Evolutionary conservation across 768 basidiomycete genomes (phyloP).

Genomic region (Mycena epipterygia): DNA sequence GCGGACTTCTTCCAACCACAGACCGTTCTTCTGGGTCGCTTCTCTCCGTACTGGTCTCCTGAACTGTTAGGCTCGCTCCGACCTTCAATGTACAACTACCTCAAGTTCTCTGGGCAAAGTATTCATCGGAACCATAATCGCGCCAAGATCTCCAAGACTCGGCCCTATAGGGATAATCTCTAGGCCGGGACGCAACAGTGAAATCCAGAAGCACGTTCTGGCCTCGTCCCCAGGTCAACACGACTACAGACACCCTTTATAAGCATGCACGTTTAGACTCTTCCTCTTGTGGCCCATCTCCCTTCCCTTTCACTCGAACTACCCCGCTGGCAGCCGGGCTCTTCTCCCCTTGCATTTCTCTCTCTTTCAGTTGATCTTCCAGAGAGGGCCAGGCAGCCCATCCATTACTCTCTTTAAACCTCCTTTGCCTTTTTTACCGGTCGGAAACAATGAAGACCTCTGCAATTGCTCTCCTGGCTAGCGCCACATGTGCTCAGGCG

Average conservation of each 20-base stretch:
- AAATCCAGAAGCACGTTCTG: slow-evolving; percentile 20
- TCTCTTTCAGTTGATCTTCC: neutral
- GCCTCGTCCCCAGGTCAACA: slow-evolving; percentile 18
- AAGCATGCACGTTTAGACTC: neutral
- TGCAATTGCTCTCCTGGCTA: slow-evolving; percentile 30
- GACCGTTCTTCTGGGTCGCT: neutral
- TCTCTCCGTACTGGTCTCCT: neutral
- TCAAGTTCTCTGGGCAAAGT: neutral
- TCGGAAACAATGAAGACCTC: slow-evolving; percentile 33
- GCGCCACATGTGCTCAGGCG: slow-evolving; percentile 37
- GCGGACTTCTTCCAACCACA: neutral
- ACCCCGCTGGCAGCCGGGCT: slow-evolving; percentile 30
- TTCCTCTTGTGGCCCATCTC: slow-evolving; percentile 1
- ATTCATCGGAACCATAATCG: neutral
- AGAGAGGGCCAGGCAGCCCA: slow-evolving; percentile 26
- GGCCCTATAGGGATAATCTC: neutral
- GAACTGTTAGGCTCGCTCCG: no score
- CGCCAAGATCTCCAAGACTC: slow-evolving; percentile 1
- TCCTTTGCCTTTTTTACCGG: neutral
- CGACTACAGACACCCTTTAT: neutral
- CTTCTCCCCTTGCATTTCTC: neutral
- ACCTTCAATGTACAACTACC: no score
- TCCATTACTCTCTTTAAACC: slow-evolving; percentile 17
- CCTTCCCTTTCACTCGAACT: slow-evolving; percentile 5
- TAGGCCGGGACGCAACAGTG: neutral